These are phyloP conservation scores for Fomitopsis serialis DNA, from an alignment of 768 basidiomycete genomes.

Conservation along the genomic window DNA sequence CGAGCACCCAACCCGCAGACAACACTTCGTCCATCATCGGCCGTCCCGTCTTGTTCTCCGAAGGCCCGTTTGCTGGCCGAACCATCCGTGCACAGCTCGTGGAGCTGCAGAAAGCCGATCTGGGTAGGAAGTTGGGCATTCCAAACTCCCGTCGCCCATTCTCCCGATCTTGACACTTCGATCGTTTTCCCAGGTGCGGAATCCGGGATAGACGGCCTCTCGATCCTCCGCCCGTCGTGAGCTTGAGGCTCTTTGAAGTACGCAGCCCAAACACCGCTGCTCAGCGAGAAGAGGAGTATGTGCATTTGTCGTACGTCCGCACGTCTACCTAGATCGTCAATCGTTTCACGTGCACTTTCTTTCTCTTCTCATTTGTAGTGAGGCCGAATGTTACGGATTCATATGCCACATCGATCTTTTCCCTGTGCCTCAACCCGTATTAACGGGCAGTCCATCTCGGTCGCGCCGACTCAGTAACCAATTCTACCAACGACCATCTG, in stretches of 20 bases:
- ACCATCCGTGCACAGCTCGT: background rate
- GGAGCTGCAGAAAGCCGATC: slow-evolving; percentile 8
- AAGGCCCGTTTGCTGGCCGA: slow-evolving; percentile 2
- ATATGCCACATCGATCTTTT: slow-evolving; percentile 78
- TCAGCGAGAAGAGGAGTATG: slow-evolving; percentile 13
- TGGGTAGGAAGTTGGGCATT: slow-evolving; percentile 6
- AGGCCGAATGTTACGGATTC: slow-evolving; percentile 39
- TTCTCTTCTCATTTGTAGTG: background rate
- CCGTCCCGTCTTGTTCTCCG: background rate
- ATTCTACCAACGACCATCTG: background rate
- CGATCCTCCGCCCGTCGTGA: slow-evolving; percentile 22
- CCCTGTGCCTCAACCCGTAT: slow-evolving; percentile 32
- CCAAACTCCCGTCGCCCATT: background rate
- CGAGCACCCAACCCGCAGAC: no score
- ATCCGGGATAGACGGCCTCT: slow-evolving; percentile 20
- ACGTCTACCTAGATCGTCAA: background rate
- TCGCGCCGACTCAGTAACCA: no score
- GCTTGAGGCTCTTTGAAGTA: slow-evolving; percentile 18
- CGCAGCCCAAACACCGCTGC: slow-evolving; percentile 4
- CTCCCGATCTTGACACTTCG: no score
- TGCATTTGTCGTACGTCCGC: slow-evolving; percentile 11
- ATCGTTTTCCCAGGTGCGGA: slow-evolving; percentile 14
- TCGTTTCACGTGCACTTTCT: slow-evolving; percentile 1
- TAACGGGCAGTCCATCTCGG: background rate
- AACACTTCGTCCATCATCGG: background rate